Conservation (phyloP, 2,329 filamentous ascomycete genomes). For the Monosporascus sp. region DNA sequence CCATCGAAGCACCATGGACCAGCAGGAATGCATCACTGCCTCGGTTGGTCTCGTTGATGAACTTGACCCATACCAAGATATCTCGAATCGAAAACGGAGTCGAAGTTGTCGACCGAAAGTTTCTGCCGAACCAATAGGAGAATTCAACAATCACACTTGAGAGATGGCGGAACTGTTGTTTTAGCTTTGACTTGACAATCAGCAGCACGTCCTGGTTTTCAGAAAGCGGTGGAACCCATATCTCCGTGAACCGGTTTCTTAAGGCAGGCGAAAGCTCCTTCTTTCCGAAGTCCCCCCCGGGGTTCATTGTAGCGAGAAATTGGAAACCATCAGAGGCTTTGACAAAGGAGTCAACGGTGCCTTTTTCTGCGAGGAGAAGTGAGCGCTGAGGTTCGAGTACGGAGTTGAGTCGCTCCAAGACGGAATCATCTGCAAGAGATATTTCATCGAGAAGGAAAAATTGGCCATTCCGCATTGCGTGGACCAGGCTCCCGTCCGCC, state of each 20-base stretch:
- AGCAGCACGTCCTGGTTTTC: slow-evolving; percentile 80
- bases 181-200: slow-evolving; percentile 76
- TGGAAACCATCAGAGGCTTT: slow-evolving; percentile 76
- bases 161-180: slow-evolving; percentile 46
- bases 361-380: slow-evolving; percentile 89
- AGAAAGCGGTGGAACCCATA: slow-evolving; percentile 90
- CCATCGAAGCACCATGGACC: slow-evolving; percentile 86
- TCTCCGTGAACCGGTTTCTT: slow-evolving; percentile 95
- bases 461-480: slow-evolving; percentile 84
- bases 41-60: slow-evolving; percentile 66
- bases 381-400: slow-evolving; percentile 86
- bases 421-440: slow-evolving; percentile 94
- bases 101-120: slow-evolving; percentile 69
- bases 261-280: slow-evolving; percentile 93
- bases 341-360: slow-evolving; percentile 75
- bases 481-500: slow-evolving; percentile 88
- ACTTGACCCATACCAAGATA: slow-evolving; percentile 87
- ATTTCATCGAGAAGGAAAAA: slow-evolving; percentile 97
- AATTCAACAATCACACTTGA: slow-evolving; percentile 75
- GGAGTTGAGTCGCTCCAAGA: slow-evolving; percentile 92
- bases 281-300: slow-evolving; percentile 96
- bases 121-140: slow-evolving; percentile 84
- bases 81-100: slow-evolving; percentile 87
- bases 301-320: slow-evolving; percentile 98
- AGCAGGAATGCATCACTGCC: slow-evolving; percentile 41